A percentile compares a stretch with the other conserved stretches of the same genome.
Evolutionary conservation across 2,329 filamentous ascomycete species (phyloP).

Genomic region (Hypoxylon sp.): DNA sequence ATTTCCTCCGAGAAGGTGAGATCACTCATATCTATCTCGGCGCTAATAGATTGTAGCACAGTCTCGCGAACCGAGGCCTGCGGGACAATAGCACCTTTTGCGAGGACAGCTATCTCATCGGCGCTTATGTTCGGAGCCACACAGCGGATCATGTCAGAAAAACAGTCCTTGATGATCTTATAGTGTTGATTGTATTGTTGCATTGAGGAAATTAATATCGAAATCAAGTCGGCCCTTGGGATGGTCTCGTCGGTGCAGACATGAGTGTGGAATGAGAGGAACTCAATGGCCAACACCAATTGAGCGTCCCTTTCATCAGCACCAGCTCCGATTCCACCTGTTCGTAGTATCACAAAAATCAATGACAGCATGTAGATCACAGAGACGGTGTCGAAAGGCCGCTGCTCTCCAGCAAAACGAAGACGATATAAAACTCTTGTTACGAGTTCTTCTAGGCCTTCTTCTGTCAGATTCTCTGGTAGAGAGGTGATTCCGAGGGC

Average conservation of each 20-base stretch:
- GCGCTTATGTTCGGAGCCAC: slow-evolving; percentile 84
- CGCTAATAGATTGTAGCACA: slow-evolving; percentile 89
- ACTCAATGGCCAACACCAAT: slow-evolving; percentile 88
- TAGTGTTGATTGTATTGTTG: slow-evolving; percentile 93
- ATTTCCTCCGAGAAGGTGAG: slow-evolving; percentile 89
- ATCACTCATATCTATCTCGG: slow-evolving; percentile 92
- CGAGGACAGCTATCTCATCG: slow-evolving; percentile 81
- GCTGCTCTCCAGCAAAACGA: slow-evolving; percentile 90
- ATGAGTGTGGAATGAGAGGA: slow-evolving; percentile 89
- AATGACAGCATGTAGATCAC: slow-evolving; percentile 90
- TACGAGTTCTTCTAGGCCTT: slow-evolving; percentile 86
- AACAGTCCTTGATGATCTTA: slow-evolving; percentile 92
- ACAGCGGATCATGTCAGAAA: slow-evolving; percentile 87
- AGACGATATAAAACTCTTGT: slow-evolving; percentile 92
- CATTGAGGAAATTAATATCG: slow-evolving; percentile 83
- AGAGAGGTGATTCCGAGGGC: slow-evolving; percentile 82
- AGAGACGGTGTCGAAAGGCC: slow-evolving; percentile 91
- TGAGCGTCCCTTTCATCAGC: slow-evolving; percentile 90
- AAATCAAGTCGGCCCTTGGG: slow-evolving; percentile 81
- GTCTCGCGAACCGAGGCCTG: slow-evolving; percentile 86
- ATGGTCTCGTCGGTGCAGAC: slow-evolving; percentile 81
- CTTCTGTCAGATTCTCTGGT: slow-evolving; percentile 79
- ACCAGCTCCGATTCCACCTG: slow-evolving; percentile 81
- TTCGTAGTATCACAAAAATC: slow-evolving; percentile 81
- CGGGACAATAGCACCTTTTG: slow-evolving; percentile 83